A percentile compares a stretch with the other conserved stretches of the same genome.
Conservation (phyloP, 208 protist species). For the Trypanosoma cruzi region DNA sequence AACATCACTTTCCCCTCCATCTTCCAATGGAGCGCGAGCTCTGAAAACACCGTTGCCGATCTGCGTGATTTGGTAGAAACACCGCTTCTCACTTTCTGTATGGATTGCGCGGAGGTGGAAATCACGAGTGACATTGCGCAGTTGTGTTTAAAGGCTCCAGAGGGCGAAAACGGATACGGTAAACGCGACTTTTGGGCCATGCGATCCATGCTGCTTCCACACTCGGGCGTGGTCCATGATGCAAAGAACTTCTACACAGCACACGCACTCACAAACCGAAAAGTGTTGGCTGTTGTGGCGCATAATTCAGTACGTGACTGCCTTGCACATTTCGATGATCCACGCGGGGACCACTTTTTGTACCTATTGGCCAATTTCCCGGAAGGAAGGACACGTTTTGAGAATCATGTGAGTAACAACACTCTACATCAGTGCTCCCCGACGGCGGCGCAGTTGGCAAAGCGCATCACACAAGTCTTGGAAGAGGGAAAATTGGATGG, state of each 20-base stretch:
- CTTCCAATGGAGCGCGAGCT: background rate
- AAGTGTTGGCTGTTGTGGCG: constrained; percentile 37
- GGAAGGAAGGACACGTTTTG: constrained; percentile 21
- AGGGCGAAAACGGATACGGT: constrained; percentile 31
- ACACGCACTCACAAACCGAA: constrained; percentile 8
- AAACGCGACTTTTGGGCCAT: constrained; percentile 46
- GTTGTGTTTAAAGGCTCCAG: constrained; percentile 26
- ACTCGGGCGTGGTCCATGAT: constrained; percentile 23
- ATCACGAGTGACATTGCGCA: constrained; percentile 23
- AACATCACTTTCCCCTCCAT: constrained; percentile 22
- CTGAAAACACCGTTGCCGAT: background rate
- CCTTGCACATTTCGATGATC: constrained; percentile 5
- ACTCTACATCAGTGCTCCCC: constrained; percentile 39
- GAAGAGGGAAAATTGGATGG: constrained; percentile 7
- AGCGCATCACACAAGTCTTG: constrained; percentile 31
- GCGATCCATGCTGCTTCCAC: constrained; percentile 49
- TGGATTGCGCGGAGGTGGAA: constrained; percentile 27
- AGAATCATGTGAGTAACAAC: constrained; percentile 25
- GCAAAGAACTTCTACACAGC: constrained; percentile 33
- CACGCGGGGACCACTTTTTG: constrained; percentile 52
- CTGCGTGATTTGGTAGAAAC: constrained; percentile 44
- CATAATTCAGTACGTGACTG: constrained; percentile 33
- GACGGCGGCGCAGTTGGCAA: constrained; percentile 25
- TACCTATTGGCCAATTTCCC: constrained; percentile 48
- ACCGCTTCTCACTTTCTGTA: constrained; percentile 50